Conservation (phyloP, 2,329 filamentous ascomycete species). For the Aureobasidium melanogenum region DNA sequence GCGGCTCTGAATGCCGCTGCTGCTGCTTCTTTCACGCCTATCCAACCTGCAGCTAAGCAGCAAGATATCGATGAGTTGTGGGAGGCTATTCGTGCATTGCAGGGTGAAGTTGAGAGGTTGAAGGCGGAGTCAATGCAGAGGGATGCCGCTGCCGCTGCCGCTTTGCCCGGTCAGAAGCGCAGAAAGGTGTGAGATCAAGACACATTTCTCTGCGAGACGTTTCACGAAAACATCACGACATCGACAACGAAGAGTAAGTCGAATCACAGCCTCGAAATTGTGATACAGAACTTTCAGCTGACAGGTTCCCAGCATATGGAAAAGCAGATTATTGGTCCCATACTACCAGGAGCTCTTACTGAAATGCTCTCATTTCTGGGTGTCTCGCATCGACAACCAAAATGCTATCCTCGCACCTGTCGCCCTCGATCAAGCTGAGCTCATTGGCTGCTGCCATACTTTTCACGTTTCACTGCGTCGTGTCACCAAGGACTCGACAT, state of each 20-base stretch:
- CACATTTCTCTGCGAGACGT: background rate
- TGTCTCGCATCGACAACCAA: background rate
- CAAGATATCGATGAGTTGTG: constrained; percentile 3
- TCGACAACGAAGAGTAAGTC: background rate
- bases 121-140: background rate
- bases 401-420: background rate
- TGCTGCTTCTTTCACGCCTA: background rate
- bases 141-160: background rate
- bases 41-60: background rate
- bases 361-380: background rate
- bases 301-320: background rate
- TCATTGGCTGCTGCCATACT: background rate
- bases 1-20: background rate
- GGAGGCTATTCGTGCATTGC: background rate
- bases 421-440: background rate
- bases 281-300: background rate
- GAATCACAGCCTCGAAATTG: background rate
- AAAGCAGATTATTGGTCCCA: background rate
- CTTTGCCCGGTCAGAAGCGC: background rate
- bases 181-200: background rate
- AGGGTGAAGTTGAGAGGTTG: background rate
- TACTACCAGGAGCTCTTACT: background rate
- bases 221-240: background rate
- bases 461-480: background rate
- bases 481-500: background rate